Percentiles rank a stretch among this genome's conserved stretches.
phyloP scores from a whole-genome alignment of 2,329 filamentous ascomycete species.

The Penicillium sp. region DNA sequence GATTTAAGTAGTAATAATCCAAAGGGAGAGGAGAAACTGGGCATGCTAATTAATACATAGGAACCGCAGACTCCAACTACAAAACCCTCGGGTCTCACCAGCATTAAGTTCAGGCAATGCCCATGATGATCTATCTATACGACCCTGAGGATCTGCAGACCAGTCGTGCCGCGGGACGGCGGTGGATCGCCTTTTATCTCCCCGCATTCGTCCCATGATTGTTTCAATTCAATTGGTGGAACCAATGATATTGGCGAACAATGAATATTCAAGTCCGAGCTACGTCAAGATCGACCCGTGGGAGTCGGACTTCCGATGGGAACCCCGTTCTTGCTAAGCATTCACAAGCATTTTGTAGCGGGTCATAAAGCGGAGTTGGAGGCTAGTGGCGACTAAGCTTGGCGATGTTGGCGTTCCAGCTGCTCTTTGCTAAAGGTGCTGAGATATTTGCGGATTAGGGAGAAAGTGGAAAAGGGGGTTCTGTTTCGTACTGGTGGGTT shows the following conservation, averaged over 20 bases:
- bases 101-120: background rate
- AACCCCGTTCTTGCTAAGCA: constrained; percentile 4
- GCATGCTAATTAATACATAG: background rate
- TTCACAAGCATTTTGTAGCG: constrained; percentile 2
- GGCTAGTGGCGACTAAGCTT: background rate
- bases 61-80: background rate
- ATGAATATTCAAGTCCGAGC: background rate
- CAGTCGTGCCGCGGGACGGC: background rate
- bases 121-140: background rate
- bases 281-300: background rate
- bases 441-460: background rate
- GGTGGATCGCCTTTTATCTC: background rate
- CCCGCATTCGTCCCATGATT: background rate
- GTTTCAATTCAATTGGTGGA: background rate
- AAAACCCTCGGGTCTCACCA: too few species aligned
- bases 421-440: background rate
- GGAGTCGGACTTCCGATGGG: constrained; percentile 5
- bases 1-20: background rate
- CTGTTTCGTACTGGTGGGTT: too few species aligned
- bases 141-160: background rate
- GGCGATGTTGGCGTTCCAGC: background rate
- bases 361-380: background rate
- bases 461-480: background rate
- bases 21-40: background rate
- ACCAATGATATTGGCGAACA: background rate